phyloP scores from a whole-genome alignment of 805 yeast genomes.

The Cyberlindnera mycetangii region DNA sequence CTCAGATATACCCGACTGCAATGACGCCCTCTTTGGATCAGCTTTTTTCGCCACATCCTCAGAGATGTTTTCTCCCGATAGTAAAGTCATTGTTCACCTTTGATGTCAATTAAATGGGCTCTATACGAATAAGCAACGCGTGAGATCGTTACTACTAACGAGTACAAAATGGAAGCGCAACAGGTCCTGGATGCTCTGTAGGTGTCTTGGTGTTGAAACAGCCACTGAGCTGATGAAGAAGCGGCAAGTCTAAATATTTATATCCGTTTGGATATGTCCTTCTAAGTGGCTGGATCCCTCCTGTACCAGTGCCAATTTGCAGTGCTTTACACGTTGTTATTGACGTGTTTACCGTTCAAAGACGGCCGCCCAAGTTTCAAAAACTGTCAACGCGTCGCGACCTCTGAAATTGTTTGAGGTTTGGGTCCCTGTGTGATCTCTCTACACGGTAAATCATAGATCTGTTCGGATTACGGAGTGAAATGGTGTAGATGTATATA shows the following conservation, averaged over 20 bases:
- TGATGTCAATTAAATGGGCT: too few species aligned
- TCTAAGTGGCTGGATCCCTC: neutral
- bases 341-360: neutral
- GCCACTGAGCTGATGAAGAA: neutral
- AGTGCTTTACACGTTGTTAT: neutral
- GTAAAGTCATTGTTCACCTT: neutral
- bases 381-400: neutral
- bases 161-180: too few species aligned
- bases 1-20: slow-evolving; percentile 18
- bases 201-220: neutral
- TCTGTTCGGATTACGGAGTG: too few species aligned
- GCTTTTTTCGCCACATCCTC: neutral
- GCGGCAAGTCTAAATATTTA: neutral
- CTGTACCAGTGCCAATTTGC: neutral
- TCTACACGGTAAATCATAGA: too few species aligned
- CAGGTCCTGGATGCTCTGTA: too few species aligned
- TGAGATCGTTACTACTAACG: too few species aligned
- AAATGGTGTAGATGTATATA: neutral
- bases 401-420: neutral
- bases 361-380: neutral
- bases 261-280: neutral
- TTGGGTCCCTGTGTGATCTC: too few species aligned
- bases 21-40: slow-evolving; percentile 12
- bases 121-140: too few species aligned
- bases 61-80: neutral